A percentile compares a stretch with the other conserved stretches of the same genome.
Evolutionary conservation across 2,329 filamentous ascomycete species (phyloP).

Genomic region (Colletotrichum sp.): DNA sequence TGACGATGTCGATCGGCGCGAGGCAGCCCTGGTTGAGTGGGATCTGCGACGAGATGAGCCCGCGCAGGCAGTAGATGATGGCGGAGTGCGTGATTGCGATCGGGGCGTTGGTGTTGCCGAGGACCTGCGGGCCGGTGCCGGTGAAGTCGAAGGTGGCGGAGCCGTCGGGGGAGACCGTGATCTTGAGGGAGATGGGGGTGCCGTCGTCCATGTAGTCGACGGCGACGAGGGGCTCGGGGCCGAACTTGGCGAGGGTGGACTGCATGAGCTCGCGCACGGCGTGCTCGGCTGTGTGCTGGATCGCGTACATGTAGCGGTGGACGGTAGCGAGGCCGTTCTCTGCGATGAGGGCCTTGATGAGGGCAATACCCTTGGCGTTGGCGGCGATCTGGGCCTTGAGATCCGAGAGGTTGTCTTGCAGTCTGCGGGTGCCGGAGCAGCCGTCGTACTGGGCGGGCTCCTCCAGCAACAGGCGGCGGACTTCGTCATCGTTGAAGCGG

Average conservation of each 20-base stretch:
- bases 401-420: constrained; percentile 78
- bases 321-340: constrained; percentile 82
- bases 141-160: constrained; percentile 65
- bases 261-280: constrained; percentile 19
- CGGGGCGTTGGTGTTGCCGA: constrained; percentile 34
- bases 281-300: constrained; percentile 19
- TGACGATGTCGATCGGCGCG: constrained; percentile 75
- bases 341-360: constrained; percentile 75
- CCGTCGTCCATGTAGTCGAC: constrained; percentile 77
- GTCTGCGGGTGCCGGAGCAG: constrained; percentile 72
- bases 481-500: constrained; percentile 76
- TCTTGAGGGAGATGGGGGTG: constrained; percentile 29
- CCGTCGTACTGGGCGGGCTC: constrained; percentile 67
- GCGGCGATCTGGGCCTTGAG: constrained; percentile 77
- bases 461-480: constrained; percentile 69
- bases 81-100: constrained; percentile 35
- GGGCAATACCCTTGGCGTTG: constrained; percentile 76
- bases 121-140: constrained; percentile 57
- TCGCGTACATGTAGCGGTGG: constrained; percentile 22
- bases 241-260: constrained; percentile 60
- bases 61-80: constrained; percentile 73
- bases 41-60: constrained; percentile 80
- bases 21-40: constrained; percentile 88
- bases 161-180: constrained; percentile 67
- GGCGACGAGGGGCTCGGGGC: constrained; percentile 71